Conservation (phyloP, 164 flowering plant genomes). For the Umbellularia californica region DNA sequence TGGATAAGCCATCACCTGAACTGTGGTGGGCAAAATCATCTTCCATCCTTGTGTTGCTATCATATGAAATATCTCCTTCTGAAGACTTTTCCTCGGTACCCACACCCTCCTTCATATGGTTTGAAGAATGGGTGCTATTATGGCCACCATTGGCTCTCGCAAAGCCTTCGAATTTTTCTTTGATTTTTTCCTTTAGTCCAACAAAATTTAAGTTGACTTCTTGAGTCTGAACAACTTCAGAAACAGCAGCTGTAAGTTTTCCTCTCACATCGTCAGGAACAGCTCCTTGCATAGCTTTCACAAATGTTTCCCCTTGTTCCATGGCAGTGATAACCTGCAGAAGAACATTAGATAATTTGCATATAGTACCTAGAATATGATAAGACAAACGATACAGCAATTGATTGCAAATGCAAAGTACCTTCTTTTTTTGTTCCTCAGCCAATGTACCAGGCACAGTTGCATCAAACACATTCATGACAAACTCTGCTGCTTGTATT, state of each 20-base stretch:
- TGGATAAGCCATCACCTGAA: slow-evolving; percentile 22
- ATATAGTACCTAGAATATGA: not conserved
- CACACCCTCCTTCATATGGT: slow-evolving; percentile 15
- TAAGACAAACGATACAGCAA: not conserved
- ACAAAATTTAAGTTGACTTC: slow-evolving; percentile 48
- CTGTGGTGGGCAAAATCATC: not conserved
- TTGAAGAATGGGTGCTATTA: slow-evolving; percentile 27
- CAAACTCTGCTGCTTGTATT: slow-evolving; percentile 67
- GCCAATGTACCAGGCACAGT: slow-evolving; percentile 74
- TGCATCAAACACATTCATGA: slow-evolving; percentile 88
- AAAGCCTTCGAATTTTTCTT: slow-evolving; percentile 29
- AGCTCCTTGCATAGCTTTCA: slow-evolving; percentile 90
- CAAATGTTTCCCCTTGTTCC: slow-evolving; percentile 78
- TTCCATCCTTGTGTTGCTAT: not conserved
- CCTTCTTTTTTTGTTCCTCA: slow-evolving; percentile 81
- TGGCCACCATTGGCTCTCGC: slow-evolving; percentile 25
- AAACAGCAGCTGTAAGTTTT: slow-evolving; percentile 73
- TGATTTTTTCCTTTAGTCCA: slow-evolving; percentile 32
- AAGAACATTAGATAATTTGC: not conserved
- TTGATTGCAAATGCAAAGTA: slow-evolving; percentile 17
- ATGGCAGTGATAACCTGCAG: slow-evolving; percentile 80
- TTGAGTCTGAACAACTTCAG: slow-evolving; percentile 53
- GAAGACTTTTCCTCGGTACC: slow-evolving; percentile 5
- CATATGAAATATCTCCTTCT: slow-evolving; percentile 4
- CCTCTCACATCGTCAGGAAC: slow-evolving; percentile 95